These are phyloP conservation scores for Akanthomyces dipterigenus DNA, from an alignment of 2,329 filamentous ascomycete genomes.

Conservation along the genomic window DNA sequence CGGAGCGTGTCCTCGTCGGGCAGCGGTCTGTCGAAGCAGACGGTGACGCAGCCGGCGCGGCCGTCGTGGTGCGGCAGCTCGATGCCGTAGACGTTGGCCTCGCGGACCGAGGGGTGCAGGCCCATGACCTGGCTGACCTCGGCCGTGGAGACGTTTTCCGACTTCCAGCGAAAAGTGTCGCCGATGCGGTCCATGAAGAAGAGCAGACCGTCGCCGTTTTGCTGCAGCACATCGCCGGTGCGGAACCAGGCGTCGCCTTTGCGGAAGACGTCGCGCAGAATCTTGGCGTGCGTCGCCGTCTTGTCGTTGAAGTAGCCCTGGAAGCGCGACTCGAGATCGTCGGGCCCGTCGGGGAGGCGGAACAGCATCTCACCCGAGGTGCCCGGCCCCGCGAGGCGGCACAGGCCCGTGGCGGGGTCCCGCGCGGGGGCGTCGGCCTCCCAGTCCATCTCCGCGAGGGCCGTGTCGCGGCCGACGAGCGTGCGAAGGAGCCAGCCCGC, in stretches of 20 bases:
- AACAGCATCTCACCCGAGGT: slow-evolving; percentile 72
- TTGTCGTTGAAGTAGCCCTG: slow-evolving; percentile 77
- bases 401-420: slow-evolving; percentile 63
- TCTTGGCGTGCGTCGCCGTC: slow-evolving; percentile 64
- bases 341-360: slow-evolving; percentile 52
- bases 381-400: slow-evolving; percentile 47
- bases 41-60: slow-evolving; percentile 71
- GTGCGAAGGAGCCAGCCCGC: slow-evolving; percentile 55
- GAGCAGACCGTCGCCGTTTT: slow-evolving; percentile 61
- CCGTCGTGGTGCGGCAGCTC: slow-evolving; percentile 74
- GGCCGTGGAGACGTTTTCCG: slow-evolving; percentile 73
- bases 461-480: slow-evolving; percentile 43
- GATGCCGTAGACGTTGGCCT: slow-evolving; percentile 85
- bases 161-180: slow-evolving; percentile 76
- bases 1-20: slow-evolving; percentile 47
- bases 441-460: slow-evolving; percentile 66
- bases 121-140: slow-evolving; percentile 73
- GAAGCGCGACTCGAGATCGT: slow-evolving; percentile 61
- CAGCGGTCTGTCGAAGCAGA: slow-evolving; percentile 51
- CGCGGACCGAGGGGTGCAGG: slow-evolving; percentile 56
- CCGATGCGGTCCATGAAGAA: slow-evolving; percentile 79
- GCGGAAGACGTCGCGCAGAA: slow-evolving; percentile 64
- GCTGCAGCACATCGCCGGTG: slow-evolving; percentile 71
- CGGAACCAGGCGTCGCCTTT: slow-evolving; percentile 79
- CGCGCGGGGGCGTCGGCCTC: slow-evolving; percentile 62